Conservation (phyloP, 179 eudicot genomes). For the Nepenthes alata region DNA sequence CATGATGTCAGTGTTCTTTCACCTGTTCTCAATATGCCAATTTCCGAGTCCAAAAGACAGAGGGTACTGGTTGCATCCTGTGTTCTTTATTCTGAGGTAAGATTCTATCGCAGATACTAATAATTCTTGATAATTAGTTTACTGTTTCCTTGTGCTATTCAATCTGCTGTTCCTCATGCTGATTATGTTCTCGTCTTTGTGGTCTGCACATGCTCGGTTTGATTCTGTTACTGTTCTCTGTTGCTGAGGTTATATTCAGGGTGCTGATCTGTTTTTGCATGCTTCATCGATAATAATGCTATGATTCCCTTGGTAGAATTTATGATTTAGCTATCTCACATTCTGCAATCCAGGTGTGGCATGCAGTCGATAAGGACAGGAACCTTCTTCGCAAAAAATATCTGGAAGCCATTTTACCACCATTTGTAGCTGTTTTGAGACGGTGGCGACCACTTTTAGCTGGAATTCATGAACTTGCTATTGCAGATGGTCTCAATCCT, state of each 20-base stretch:
- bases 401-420: constrained; percentile 81
- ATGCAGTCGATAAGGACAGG: constrained; percentile 73
- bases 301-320: background rate
- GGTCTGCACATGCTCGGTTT: background rate
- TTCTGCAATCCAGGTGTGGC: constrained; percentile 65
- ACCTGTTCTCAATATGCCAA: constrained; percentile 86
- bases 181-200: constrained; percentile 1
- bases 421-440: constrained; percentile 81
- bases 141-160: background rate
- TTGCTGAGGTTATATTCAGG: background rate
- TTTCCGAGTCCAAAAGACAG: constrained; percentile 91
- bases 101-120: constrained; percentile 10
- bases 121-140: background rate
- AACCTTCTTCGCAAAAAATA: constrained; percentile 81
- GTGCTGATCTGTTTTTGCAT: background rate
- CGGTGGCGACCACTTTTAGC: constrained; percentile 97
- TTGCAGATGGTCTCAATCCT: constrained; percentile 79
- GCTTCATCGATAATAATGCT: constrained; percentile 1
- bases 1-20: constrained; percentile 74
- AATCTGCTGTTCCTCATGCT: background rate
- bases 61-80: constrained; percentile 92
- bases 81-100: constrained; percentile 91
- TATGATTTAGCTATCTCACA: constrained; percentile 3
- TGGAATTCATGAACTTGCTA: constrained; percentile 91
- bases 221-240: background rate